Base-by-base conservation (phyloP, 306 rosid species). In the Citrullus mucosospermus region DNA sequence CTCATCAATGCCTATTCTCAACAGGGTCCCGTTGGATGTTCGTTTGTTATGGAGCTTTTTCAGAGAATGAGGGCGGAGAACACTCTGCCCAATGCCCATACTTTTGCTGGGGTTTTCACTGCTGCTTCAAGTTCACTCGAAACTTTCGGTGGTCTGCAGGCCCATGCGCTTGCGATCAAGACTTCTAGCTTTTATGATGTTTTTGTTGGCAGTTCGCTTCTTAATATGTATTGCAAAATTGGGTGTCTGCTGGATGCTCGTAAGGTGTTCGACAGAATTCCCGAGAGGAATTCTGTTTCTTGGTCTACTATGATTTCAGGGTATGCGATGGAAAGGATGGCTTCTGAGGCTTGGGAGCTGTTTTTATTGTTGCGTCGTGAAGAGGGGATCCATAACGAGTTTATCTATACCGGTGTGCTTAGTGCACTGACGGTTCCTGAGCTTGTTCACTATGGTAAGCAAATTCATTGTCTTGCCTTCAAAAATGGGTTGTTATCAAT, bases 241-340 rank as follows among this genome's bases (percentile, higher is more conserved):
- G 88, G 97, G 60, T 48, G 81, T 34, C 59, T 93, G 0, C 46
- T 11, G 0, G 90, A 93, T 10, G 97, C 96, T 13, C 96, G 89
- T 20, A 85, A 89, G 80, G 56, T 93, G 89, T 93, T 91, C 59
- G 98, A 90, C 44, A 73, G 46, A 90, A 93, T 93, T 88, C 92
- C 86, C 0, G 73, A 78, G 14, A 88, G 88, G 74, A 93, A 89
- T 75, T 55, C 84, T 2, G 97, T 91, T 81, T 83, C 96, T n/a
- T 93, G 92, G 97, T 89, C 97, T 15, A 86, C 96, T 4, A 85
- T 93, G 88, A 84, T 91, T 78, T 91, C 97, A 17, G 96, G 96
- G 66, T 90, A 90, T 82, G 96, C 93, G 41, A 28, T 79, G 65
- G 74, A 68, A 2, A 82, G 81, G 30, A 41, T 84, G 85, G 85